A percentile compares a stretch with the other conserved stretches of the same genome.
Conservation (phyloP, 148 eudicot species). For the Vaccinium macrocarpon region DNA sequence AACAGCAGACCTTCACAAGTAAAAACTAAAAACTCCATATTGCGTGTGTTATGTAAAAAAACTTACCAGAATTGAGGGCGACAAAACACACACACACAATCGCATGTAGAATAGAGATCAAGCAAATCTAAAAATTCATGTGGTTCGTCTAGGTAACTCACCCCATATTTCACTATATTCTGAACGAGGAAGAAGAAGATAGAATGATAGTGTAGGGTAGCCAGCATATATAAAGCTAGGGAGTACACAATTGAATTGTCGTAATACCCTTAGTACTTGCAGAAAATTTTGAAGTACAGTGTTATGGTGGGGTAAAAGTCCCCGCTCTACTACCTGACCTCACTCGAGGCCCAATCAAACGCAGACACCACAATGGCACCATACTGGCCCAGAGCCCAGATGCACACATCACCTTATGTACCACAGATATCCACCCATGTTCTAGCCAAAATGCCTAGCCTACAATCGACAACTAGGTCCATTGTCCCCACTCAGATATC, state of each 20-base stretch:
- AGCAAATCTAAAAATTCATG: not conserved
- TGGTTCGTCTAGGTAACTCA: not conserved
- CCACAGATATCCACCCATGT: not conserved
- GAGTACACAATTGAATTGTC: not conserved
- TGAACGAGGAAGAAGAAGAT: not conserved
- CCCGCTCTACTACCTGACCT: not conserved
- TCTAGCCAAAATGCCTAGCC: not conserved
- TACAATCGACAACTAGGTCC: not conserved
- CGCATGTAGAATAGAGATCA: not conserved
- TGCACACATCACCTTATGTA: not conserved
- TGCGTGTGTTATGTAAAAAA: not conserved
- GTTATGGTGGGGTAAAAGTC: not conserved
- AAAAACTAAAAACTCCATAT: not conserved
- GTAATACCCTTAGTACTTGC: not conserved
- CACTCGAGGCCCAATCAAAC: not conserved
- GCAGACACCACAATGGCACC: not conserved
- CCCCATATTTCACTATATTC: not conserved
- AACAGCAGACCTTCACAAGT: not conserved
- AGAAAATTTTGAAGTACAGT: not conserved
- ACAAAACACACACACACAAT: not conserved
- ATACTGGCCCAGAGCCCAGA: not conserved
- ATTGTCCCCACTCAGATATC: not conserved
- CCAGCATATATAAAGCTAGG: not conserved
- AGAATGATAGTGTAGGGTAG: not conserved
- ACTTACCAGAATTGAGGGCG: too few relatives aligned